Base-by-base conservation (phyloP, 139 green algal species). In the Marvania coccoides region DNA sequence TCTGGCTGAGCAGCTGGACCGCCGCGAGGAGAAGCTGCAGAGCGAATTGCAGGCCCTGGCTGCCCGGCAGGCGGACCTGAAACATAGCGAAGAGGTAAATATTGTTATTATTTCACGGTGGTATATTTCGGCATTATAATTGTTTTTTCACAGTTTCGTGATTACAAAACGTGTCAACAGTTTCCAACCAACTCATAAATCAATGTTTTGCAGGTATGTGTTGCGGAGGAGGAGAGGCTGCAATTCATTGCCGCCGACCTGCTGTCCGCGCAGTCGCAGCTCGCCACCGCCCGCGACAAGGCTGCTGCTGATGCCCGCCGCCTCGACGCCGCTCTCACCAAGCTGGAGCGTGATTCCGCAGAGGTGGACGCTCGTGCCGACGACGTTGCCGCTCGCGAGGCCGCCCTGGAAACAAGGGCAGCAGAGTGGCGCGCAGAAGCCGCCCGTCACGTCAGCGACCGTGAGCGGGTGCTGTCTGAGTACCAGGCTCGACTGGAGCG, bases 351-450 rank as follows among this genome's bases (percentile, higher is more conserved):
- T 14, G 54, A n/a, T 61, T 31, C 23, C 19, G 54, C 23, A 61
- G n/a, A n/a, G 31, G 8, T 61, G 15, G 9, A 76, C 46, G 60
- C 33, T 24, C 75, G 67, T 3, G 62, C 47, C 13, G 58, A 64
- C 26, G 74, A 83, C 61, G 47, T 83, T 51, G 39, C 69, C 0
- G 76, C 63, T 2, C 61, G 70, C 12, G 74, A 83, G 62, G 76
- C 74, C 45, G 31, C 40, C 31, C 58, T 83, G 68, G 74, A 80
- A 33, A 62, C 73, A 6, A 83, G 76, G 71, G 80, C 77, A 58
- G 45, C 63, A 23, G 63, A 74, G 35, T 79, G 80, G 57, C 76
- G 76, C 51, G 57, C 74, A 0, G 76, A 83, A 33, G 75, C 72
- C 6, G 53, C 74, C 37, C 67, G 72, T 26, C 75, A 82, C 65